These are phyloP conservation scores for Elsinoe necatrix DNA, from an alignment of 2,329 filamentous ascomycete genomes.

Conservation along the genomic window DNA sequence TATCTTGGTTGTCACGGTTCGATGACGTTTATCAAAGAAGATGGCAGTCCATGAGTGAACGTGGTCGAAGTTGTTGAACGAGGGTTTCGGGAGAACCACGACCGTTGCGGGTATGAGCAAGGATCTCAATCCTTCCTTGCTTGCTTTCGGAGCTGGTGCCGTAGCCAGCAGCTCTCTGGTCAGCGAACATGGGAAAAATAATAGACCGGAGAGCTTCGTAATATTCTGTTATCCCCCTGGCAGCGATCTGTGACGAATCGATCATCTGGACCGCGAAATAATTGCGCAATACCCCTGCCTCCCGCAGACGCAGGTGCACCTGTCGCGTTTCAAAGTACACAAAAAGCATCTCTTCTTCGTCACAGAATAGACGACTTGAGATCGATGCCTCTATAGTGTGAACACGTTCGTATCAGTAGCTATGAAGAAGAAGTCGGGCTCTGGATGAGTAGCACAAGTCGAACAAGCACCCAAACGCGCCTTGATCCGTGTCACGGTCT, in stretches of 20 bases:
- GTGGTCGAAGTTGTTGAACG: background rate
- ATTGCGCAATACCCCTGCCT: background rate
- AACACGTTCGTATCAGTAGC: no score
- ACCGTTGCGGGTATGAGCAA: background rate
- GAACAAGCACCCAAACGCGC: background rate
- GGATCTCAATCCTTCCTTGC: background rate
- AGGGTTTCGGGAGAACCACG: conserved; percentile 1
- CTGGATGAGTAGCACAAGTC: no score
- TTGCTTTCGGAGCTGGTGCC: background rate
- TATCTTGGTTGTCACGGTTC: background rate
- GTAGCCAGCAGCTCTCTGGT: background rate
- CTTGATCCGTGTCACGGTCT: background rate
- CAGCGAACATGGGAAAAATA: background rate
- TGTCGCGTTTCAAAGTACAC: background rate
- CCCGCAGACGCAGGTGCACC: background rate
- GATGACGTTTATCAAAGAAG: background rate
- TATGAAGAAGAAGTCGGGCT: no score
- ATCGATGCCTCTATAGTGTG: no score
- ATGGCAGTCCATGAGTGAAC: background rate
- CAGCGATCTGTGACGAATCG: background rate
- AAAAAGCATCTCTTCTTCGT: background rate
- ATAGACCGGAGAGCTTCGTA: background rate
- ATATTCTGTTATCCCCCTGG: background rate
- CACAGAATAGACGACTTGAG: background rate
- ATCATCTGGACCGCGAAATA: background rate